Evolutionary conservation across 306 rosid genomes (phyloP), one percentile per base, ranked within the genome.

Genomic region (Pterocarpus santalinus): DNA sequence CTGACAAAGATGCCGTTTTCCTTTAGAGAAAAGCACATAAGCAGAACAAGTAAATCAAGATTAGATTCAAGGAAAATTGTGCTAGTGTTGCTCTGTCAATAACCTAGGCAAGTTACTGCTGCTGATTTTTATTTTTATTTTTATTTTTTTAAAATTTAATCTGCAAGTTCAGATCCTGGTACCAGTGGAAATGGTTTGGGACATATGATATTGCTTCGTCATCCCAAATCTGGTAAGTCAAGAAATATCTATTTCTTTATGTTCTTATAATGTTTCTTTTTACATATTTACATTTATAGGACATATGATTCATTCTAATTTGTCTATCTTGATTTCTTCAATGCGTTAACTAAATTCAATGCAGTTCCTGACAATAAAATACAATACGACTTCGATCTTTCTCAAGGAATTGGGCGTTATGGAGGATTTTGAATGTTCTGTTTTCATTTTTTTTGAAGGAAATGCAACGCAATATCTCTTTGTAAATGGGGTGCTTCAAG

Each of bases 181-280:
- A 67, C 67, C 28, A 34, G 74, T 78, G 92, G 86, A 88, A 71
- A 87, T 85, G 90, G 86, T 38, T 58, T 34, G 33, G 98, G 97
- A 60, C 82, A 44, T 11, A 61, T 89, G 73, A 78, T 93, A 22
- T 77, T 75, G 2, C 94, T 95, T 38, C 93, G 97, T 68, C 97
- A 91, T 85, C 97, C 99, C 58, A 91, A 91, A 80, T 88, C 92
- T 62, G 98, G 99, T 93, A 73, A 35, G 55, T 72, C 38, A 2
- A 62, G 16, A 0, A 65, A 13, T 60, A 34, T 79, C 34, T 47
- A 41, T 4, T 16, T 63, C 70, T 49, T 61, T 57, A 34, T 33
- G 13, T 32, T 9, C 14, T 66, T 8, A 38, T 52, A 30, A 35
- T n/a, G 35, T n/a, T 69, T 33, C 39, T 7, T 11, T 12, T 73